These are phyloP conservation scores for Corymbia citriodora DNA, from an alignment of 441 rosid species.

Conservation along the genomic window DNA sequence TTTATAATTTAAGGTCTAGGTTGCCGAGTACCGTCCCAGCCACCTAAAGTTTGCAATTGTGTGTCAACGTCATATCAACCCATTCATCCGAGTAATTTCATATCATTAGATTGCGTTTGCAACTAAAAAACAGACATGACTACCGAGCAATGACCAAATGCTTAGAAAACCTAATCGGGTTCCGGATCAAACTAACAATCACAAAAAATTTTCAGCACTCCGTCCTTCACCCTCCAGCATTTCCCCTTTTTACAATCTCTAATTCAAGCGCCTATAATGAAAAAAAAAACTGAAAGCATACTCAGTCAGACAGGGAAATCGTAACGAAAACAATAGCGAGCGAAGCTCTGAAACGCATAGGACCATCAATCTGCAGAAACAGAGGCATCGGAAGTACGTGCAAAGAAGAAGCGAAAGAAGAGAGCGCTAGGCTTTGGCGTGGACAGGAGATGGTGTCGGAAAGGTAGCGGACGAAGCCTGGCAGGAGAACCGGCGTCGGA, in stretches of 20 bases:
- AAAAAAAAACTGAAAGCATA: background rate
- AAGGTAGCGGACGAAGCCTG: conserved; percentile 59
- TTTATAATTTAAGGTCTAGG: background rate
- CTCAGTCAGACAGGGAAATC: background rate
- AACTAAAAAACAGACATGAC: background rate
- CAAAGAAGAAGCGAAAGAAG: background rate
- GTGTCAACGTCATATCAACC: background rate
- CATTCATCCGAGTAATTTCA: background rate
- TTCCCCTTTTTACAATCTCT: background rate
- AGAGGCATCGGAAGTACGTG: background rate
- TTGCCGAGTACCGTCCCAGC: background rate
- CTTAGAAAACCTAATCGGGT: background rate
- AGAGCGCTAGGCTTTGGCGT: conserved; percentile 31
- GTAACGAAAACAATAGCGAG: background rate
- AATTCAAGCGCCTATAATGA: background rate
- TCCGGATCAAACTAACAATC: background rate
- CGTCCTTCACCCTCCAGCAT: background rate
- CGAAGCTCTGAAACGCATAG: background rate
- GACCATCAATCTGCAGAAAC: background rate
- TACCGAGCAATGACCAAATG: background rate
- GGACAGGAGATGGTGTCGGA: conserved; percentile 34
- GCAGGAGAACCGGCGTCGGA: conserved; percentile 50
- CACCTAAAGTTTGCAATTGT: background rate
- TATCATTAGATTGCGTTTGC: background rate
- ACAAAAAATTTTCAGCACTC: background rate